These are phyloP conservation scores for Porpolomopsis calyptriformis DNA, from an alignment of 768 basidiomycete species.

Conservation along the genomic window DNA sequence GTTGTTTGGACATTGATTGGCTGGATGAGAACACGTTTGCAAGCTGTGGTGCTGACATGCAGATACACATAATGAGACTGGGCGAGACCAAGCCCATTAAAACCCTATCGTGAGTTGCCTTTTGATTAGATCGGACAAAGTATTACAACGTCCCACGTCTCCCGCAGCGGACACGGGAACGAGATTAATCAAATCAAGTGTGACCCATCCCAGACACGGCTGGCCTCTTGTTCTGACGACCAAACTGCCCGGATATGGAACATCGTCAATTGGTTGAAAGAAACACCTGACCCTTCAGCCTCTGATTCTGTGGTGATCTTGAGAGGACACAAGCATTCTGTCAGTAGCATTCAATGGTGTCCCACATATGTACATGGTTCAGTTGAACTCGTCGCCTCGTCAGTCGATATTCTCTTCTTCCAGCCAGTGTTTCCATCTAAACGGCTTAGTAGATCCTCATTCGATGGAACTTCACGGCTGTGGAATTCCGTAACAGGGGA, in stretches of 20 bases:
- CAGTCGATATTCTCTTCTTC: conserved; percentile 17
- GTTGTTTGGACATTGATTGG: conserved; percentile 79
- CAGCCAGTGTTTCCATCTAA: conserved; percentile 4
- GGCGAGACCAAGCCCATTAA: conserved; percentile 43
- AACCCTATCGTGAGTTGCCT: conserved; percentile 44
- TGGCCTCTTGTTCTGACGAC: conserved; percentile 81
- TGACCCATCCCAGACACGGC: conserved; percentile 50
- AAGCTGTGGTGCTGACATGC: conserved; percentile 60
- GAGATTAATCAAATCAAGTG: conserved; percentile 74
- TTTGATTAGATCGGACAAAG: background rate
- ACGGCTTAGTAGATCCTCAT: conserved; percentile 50
- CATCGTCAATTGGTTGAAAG: conserved; percentile 31
- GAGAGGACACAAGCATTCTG: conserved; percentile 53
- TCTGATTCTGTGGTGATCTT: conserved; percentile 35
- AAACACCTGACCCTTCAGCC: conserved; percentile 33
- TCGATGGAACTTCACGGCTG: conserved; percentile 68
- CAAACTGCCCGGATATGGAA: conserved; percentile 70
- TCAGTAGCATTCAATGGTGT: conserved; percentile 65
- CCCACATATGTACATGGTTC: conserved; percentile 35
- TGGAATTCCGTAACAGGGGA: conserved; percentile 77
- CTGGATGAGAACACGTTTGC: conserved; percentile 59
- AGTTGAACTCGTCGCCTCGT: conserved; percentile 67
- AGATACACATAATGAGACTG: conserved; percentile 51
- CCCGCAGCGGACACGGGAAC: conserved; percentile 53
- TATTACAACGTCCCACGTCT: conserved; percentile 5